phyloP scores from a whole-genome alignment of 2,329 filamentous ascomycete species.

The Penicillium glabrum region DNA sequence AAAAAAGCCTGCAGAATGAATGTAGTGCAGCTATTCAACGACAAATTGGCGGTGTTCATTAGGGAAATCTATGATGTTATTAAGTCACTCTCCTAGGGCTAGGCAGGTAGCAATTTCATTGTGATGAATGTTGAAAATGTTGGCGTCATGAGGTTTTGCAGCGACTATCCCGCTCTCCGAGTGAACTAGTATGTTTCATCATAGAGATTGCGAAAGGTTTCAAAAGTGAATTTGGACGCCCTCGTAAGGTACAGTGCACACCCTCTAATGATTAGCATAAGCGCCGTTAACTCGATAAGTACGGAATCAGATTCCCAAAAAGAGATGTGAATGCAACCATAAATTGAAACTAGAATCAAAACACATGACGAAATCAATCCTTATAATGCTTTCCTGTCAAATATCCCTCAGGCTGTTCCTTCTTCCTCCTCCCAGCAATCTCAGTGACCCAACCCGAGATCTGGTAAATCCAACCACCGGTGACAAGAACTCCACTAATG shows the following conservation, averaged over 20 bases:
- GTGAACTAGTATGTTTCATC: too few species aligned
- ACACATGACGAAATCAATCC: conserved; percentile 24
- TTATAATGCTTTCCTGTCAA: conserved; percentile 44
- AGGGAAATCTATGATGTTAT: background rate
- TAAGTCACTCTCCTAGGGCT: too few species aligned
- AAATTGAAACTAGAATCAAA: conserved; percentile 1
- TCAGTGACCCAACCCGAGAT: conserved; percentile 72
- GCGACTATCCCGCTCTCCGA: too few species aligned
- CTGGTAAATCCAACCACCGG: conserved; percentile 90
- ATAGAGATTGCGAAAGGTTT: too few species aligned
- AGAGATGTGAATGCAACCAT: conserved; percentile 1
- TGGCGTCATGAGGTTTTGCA: too few species aligned
- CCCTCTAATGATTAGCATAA: too few species aligned
- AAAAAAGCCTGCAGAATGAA: background rate
- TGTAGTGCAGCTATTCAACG: background rate
- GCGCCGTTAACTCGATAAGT: background rate
- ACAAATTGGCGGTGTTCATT: background rate
- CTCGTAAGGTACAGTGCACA: too few species aligned
- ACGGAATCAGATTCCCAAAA: background rate
- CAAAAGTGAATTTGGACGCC: too few species aligned
- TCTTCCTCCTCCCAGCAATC: conserved; percentile 44
- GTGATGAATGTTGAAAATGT: too few species aligned
- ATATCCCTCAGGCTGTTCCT: conserved; percentile 48
- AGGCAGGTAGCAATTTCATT: too few species aligned
- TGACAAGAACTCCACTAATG: conserved; percentile 84